Evolutionary conservation across 192 early-diverging fungal species (phyloP).

Genomic region (Phlyctochytrium bullatum): DNA sequence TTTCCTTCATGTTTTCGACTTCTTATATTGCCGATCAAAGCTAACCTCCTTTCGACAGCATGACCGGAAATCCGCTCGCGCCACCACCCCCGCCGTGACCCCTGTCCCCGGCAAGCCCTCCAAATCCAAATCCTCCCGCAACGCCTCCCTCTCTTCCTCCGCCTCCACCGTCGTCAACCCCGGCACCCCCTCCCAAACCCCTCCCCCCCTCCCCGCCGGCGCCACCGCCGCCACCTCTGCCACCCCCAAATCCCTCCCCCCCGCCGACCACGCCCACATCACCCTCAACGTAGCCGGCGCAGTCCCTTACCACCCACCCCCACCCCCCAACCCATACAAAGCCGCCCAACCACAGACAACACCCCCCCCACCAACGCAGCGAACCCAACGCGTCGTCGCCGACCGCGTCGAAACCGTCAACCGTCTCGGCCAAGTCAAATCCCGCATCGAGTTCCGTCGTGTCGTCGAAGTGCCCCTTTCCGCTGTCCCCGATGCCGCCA

Average conservation of each 20-base stretch:
- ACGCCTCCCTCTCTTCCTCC: not conserved
- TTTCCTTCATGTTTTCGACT: not conserved
- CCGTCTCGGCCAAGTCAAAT: constrained; percentile 9
- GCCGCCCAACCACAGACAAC: no score
- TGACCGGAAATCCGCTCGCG: not conserved
- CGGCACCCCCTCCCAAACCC: not conserved
- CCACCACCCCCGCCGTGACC: not conserved
- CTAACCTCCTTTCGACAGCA: no score
- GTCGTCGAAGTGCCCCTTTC: not conserved
- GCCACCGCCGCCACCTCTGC: no score
- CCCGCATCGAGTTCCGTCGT: constrained; percentile 5
- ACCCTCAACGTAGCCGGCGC: constrained; percentile 18
- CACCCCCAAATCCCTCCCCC: constrained; percentile 1
- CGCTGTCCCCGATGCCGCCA: not conserved
- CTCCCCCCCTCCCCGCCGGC: not conserved
- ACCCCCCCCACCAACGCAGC: not conserved
- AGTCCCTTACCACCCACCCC: not conserved
- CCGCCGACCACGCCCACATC: constrained; percentile 13
- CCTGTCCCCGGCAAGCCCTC: not conserved
- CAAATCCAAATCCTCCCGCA: constrained; percentile 1
- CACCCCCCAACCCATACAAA: not conserved
- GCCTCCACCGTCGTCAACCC: not conserved
- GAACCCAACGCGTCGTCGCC: constrained; percentile 6
- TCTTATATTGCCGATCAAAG: not conserved
- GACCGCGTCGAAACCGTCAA: constrained; percentile 6